phyloP scores from a whole-genome alignment of 257 asterid genomes.

The Solanum dulcamara region DNA sequence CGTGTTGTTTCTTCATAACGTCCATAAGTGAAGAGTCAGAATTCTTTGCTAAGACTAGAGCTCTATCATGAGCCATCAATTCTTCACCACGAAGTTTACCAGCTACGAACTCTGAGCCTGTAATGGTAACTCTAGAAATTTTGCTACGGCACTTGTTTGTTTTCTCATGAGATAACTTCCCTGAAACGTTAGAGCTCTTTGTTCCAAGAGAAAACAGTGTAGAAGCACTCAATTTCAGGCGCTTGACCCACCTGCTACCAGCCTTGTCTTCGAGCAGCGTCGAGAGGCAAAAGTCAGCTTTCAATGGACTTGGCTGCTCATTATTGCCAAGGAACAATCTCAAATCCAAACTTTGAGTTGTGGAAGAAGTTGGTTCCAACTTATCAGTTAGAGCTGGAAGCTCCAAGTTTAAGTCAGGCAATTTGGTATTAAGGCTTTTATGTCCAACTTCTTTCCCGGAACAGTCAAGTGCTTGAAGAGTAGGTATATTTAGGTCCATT shows the following conservation, averaged over 20 bases:
- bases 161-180: conserved; percentile 19
- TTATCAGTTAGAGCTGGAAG: conserved; percentile 26
- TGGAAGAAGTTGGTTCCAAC: conserved; percentile 27
- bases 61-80: conserved; percentile 6
- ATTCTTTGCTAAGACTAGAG: conserved; percentile 1
- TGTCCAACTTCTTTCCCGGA: conserved; percentile 9
- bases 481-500: background rate
- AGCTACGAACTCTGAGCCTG: conserved; percentile 10
- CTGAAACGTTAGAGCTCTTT: conserved; percentile 17
- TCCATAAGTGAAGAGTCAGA: background rate
- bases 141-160: conserved; percentile 3
- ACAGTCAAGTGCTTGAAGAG: conserved; percentile 2
- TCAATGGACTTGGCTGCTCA: conserved; percentile 28
- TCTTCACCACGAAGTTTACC: conserved; percentile 14
- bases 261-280: conserved; percentile 24
- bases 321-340: conserved; percentile 34
- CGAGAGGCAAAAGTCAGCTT: background rate
- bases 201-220: conserved; percentile 25
- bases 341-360: conserved; percentile 65
- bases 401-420: conserved; percentile 46
- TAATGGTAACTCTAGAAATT: conserved; percentile 4
- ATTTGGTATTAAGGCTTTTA: background rate
- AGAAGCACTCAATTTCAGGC: conserved; percentile 42
- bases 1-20: conserved; percentile 4
- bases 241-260: conserved; percentile 61